A percentile compares a stretch with the other conserved stretches of the same genome.
Conservation (phyloP, 352 stramenopile genomes). For the Phytopythium oedochilum region DNA sequence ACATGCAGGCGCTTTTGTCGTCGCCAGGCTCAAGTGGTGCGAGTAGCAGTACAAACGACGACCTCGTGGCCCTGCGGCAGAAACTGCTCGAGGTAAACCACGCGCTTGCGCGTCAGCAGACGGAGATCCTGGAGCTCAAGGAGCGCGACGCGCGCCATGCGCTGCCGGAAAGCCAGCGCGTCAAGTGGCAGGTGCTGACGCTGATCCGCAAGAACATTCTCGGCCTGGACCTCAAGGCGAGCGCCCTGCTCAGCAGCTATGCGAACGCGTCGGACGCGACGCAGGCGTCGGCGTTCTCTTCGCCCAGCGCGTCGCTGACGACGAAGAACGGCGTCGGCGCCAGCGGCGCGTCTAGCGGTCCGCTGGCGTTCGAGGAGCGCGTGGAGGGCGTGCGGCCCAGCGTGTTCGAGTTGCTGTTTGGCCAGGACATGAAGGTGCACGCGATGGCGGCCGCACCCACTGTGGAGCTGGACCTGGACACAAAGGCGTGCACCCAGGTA, state of each 20-base stretch:
- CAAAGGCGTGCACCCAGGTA: slow-evolving; percentile 47
- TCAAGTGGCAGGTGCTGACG: slow-evolving; percentile 59
- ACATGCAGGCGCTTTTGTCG: slow-evolving; percentile 41
- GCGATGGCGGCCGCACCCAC: slow-evolving; percentile 16
- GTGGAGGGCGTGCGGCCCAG: slow-evolving; percentile 61
- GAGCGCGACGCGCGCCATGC: slow-evolving; percentile 61
- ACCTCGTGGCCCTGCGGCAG: slow-evolving; percentile 49
- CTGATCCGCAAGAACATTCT: slow-evolving; percentile 62
- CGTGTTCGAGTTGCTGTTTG: slow-evolving; percentile 56
- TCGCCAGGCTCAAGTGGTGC: slow-evolving; percentile 4
- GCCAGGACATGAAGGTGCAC: slow-evolving; percentile 35
- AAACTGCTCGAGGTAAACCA: slow-evolving; percentile 70
- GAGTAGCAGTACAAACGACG: slow-evolving; percentile 26
- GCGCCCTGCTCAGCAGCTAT: not conserved
- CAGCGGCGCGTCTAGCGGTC: not conserved
- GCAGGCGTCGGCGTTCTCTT: not conserved
- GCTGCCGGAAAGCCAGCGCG: slow-evolving; percentile 50
- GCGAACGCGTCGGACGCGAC: not conserved
- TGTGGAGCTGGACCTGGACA: slow-evolving; percentile 38
- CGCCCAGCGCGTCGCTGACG: slow-evolving; percentile 6
- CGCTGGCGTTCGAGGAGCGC: slow-evolving; percentile 42
- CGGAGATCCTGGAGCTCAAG: slow-evolving; percentile 58
- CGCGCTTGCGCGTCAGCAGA: slow-evolving; percentile 51
- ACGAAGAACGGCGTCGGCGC: not conserved
- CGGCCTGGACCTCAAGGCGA: slow-evolving; percentile 46